A percentile compares a stretch with the other conserved stretches of the same genome.
phyloP scores from a whole-genome alignment of 768 basidiomycete species.

The Tephrocybe sp. region DNA sequence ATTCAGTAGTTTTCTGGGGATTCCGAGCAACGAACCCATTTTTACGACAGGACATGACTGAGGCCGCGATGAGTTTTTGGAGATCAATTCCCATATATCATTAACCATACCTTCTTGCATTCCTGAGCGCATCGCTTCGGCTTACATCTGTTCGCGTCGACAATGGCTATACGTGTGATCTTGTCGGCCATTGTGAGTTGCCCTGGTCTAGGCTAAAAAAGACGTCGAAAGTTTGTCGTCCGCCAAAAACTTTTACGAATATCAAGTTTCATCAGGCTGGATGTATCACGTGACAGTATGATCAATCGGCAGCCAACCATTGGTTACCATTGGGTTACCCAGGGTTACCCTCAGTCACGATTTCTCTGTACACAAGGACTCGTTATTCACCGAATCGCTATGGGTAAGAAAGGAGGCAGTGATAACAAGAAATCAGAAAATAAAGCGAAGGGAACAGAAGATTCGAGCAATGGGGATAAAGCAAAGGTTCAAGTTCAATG shows the following conservation, averaged over 20 bases:
- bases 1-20: not conserved
- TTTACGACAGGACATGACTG: conserved; percentile 27
- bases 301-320: conserved; percentile 17
- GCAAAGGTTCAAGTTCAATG: conserved; percentile 33
- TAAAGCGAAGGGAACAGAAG: conserved; percentile 41
- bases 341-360: not conserved
- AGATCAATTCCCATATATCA: conserved; percentile 7
- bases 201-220: conserved; percentile 15
- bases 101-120: conserved; percentile 81
- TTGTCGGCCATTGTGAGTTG: conserved; percentile 74
- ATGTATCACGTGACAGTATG: conserved; percentile 16
- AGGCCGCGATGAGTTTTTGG: conserved; percentile 13
- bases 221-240: conserved; percentile 8
- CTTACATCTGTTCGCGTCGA: conserved; percentile 89
- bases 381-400: conserved; percentile 9
- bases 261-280: conserved; percentile 6
- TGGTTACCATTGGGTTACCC: not conserved
- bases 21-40: conserved; percentile 19
- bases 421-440: conserved; percentile 40
- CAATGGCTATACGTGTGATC: conserved; percentile 97
- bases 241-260: conserved; percentile 19
- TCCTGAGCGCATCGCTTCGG: conserved; percentile 97
- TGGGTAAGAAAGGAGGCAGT: conserved; percentile 36
- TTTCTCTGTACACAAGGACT: not conserved
- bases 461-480: conserved; percentile 35